These are phyloP conservation scores for Sclerotinia subarctica DNA, from an alignment of 2,329 filamentous ascomycete species.

Conservation along the genomic window DNA sequence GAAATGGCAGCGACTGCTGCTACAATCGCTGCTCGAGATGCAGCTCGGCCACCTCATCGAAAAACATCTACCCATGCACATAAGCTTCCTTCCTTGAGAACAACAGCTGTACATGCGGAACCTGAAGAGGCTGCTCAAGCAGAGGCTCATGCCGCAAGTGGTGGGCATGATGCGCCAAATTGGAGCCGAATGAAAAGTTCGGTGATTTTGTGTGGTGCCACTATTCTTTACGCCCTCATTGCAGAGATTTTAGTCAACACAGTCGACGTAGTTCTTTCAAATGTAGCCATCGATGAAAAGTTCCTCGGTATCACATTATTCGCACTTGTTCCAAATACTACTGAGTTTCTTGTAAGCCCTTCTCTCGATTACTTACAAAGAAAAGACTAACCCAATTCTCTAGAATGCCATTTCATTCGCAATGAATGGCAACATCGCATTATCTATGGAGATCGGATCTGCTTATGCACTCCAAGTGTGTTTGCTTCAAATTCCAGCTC, in stretches of 20 bases:
- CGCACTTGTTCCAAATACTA: constrained; percentile 95
- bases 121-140: constrained; percentile 30
- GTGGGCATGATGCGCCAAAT: constrained; percentile 96
- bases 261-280: constrained; percentile 91
- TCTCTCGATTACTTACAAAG: not conserved
- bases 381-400: constrained; percentile 25
- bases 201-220: constrained; percentile 83
- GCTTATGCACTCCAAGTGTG: constrained; percentile 96
- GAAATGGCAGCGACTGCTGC: constrained; percentile 93
- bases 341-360: constrained; percentile 82
- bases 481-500: constrained; percentile 85
- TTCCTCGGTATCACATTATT: constrained; percentile 96
- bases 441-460: constrained; percentile 98
- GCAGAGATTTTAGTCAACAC: constrained; percentile 96
- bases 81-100: constrained; percentile 33
- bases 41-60: constrained; percentile 50
- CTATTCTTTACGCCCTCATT: constrained; percentile 90
- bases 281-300: constrained; percentile 91
- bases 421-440: constrained; percentile 98
- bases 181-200: constrained; percentile 92
- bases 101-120: constrained; percentile 38
- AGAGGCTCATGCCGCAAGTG: constrained; percentile 47
- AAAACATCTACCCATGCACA: constrained; percentile 45
- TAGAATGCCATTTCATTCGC: constrained; percentile 96
- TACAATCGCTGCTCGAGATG: constrained; percentile 80